Conservation (phyloP, 345 rosid genomes). For the Linum trigynum region DNA sequence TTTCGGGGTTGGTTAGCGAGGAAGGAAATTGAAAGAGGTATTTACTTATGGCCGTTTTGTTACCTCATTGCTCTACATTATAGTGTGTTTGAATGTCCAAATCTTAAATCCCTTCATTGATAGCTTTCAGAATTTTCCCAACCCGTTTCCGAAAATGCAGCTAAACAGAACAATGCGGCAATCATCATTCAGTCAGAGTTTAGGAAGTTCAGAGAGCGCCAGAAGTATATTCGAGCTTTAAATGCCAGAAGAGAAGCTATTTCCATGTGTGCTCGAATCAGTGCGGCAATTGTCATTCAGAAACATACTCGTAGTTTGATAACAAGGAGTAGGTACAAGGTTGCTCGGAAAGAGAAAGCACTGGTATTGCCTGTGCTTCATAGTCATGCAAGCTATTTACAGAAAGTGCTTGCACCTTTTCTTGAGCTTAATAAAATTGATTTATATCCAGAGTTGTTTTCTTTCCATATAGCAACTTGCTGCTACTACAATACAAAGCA, state of each 20-base stretch:
- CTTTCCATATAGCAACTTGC: conserved; percentile 19
- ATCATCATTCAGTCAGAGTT: conserved; percentile 50
- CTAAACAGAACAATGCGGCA: conserved; percentile 47
- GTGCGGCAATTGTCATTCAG: conserved; percentile 20
- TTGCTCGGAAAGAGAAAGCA: conserved; percentile 13
- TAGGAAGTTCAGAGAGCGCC: conserved; percentile 37
- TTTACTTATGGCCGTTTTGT: conserved; percentile 8
- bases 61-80: neutral
- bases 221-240: conserved; percentile 37
- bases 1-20: conserved; percentile 40
- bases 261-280: conserved; percentile 14
- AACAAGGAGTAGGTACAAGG: conserved; percentile 13
- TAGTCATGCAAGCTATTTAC: neutral
- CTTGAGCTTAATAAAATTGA: neutral
- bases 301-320: conserved; percentile 19
- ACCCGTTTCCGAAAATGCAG: conserved; percentile 41
- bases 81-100: neutral
- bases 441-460: too few relatives aligned
- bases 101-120: neutral
- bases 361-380: neutral
- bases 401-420: neutral
- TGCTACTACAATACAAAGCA: conserved; percentile 44
- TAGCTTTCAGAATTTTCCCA: conserved; percentile 5
- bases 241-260: conserved; percentile 10
- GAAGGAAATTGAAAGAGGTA: conserved; percentile 46